These are phyloP conservation scores for Boletellus emodensis DNA, from an alignment of 768 basidiomycete genomes.

Conservation along the genomic window DNA sequence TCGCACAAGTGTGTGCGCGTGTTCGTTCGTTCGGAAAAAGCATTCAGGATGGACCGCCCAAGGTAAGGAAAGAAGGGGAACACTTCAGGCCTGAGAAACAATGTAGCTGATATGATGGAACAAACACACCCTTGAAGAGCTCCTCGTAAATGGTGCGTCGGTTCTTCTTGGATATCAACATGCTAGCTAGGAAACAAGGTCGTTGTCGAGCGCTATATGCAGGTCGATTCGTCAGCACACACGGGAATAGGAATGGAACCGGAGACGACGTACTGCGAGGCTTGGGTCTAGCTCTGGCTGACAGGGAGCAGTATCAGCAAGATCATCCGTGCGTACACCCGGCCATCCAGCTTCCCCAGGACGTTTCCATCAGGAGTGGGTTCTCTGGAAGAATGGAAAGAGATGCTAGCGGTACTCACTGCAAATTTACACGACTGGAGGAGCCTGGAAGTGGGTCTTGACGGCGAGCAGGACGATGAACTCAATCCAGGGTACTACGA, in stretches of 20 bases:
- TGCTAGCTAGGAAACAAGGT: conserved; percentile 61
- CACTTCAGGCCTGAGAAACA: not conserved
- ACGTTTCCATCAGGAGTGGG: not conserved
- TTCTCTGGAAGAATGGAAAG: conserved; percentile 5
- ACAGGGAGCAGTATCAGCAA: too few species aligned
- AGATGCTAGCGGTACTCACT: conserved; percentile 20
- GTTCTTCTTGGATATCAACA: conserved; percentile 97
- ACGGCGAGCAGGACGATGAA: conserved; percentile 35
- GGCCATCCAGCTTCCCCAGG: conserved; percentile 35
- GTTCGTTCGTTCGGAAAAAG: not conserved
- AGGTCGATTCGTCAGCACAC: not conserved
- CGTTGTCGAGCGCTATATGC: conserved; percentile 31
- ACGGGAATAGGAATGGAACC: too few species aligned
- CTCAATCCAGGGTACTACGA: too few species aligned
- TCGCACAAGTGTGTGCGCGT: too few species aligned
- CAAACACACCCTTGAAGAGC: conserved; percentile 94
- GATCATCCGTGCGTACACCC: conserved; percentile 26
- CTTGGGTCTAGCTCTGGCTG: too few species aligned
- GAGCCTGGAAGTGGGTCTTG: conserved; percentile 33
- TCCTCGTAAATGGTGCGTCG: conserved; percentile 96
- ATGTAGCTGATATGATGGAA: not conserved
- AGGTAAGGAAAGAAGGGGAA: not conserved
- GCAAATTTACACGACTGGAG: conserved; percentile 13
- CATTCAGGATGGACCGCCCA: not conserved
- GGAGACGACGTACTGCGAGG: too few species aligned